Evolutionary conservation across 1,284 basidiomycete genomes (phyloP).

Genomic region (Thelephora terrestris): DNA sequence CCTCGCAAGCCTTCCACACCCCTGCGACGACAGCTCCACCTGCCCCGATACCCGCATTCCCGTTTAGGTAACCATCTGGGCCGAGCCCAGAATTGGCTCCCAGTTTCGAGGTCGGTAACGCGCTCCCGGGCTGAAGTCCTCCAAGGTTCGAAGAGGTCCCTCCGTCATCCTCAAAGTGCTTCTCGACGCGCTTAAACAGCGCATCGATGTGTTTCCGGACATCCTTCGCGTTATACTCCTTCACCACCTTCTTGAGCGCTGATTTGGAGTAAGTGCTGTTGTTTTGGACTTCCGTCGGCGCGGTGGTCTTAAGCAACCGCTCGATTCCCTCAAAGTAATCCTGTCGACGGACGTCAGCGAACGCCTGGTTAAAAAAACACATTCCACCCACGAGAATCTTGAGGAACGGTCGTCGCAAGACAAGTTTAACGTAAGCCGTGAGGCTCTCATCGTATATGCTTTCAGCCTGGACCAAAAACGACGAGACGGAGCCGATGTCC

Average conservation of each 20-base stretch:
- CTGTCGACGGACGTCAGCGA: too few species aligned
- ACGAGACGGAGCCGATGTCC: conserved; percentile 57
- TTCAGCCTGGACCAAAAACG: conserved; percentile 70
- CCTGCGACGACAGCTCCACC: conserved; percentile 65
- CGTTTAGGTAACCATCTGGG: too few species aligned
- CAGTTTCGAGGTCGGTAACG: not conserved
- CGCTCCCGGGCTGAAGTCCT: conserved; percentile 30
- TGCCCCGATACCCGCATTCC: conserved; percentile 35
- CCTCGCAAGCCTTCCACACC: conserved; percentile 85
- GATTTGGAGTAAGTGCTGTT: conserved; percentile 73
- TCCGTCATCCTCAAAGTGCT: conserved; percentile 82
- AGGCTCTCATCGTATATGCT: conserved; percentile 85
- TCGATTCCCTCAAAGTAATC: conserved; percentile 95
- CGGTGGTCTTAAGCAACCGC: conserved; percentile 71
- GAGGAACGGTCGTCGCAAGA: conserved; percentile 79
- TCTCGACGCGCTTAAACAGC: conserved; percentile 87
- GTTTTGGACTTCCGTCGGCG: conserved; percentile 70
- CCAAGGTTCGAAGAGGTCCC: conserved; percentile 42
- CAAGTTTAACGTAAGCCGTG: conserved; percentile 75
- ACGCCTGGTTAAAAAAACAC: conserved; percentile 1
- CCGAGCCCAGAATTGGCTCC: not conserved
- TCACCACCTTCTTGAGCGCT: conserved; percentile 75
- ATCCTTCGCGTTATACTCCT: conserved; percentile 84
- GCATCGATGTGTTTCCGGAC: conserved; percentile 80
- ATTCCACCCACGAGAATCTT: conserved; percentile 72